A percentile compares a stretch with the other conserved stretches of the same genome.
Evolutionary conservation across 352 stramenopile genomes (phyloP).

Genomic region (Globisporangium spinosum): DNA sequence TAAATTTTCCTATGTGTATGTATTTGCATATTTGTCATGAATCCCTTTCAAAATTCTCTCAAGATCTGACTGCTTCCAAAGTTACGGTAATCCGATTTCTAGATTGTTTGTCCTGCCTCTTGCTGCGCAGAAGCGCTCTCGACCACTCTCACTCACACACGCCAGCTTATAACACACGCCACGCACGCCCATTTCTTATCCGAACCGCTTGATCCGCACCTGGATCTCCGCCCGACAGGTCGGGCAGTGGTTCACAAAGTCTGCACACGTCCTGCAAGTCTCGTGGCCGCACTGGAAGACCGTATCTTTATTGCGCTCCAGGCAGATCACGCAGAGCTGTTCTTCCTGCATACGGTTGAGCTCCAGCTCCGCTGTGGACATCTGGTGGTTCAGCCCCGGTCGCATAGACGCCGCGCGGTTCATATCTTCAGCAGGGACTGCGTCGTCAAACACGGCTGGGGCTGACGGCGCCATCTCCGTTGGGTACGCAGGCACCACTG

Average conservation of each 20-base stretch:
- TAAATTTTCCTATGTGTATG: background rate
- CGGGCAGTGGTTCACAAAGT: conserved; percentile 59
- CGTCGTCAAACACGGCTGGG: conserved; percentile 13
- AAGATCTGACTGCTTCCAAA: background rate
- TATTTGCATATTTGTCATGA: background rate
- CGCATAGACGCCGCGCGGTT: conserved; percentile 2
- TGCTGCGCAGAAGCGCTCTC: background rate
- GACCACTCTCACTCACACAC: background rate
- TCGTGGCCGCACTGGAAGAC: conserved; percentile 87
- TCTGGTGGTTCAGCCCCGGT: conserved; percentile 25
- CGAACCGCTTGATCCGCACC: conserved; percentile 72
- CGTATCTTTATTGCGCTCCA: conserved; percentile 71
- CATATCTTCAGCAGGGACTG: background rate
- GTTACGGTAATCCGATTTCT: background rate
- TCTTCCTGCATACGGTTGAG: conserved; percentile 60
- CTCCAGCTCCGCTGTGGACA: conserved; percentile 52
- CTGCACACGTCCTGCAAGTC: conserved; percentile 54
- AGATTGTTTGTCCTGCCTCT: background rate
- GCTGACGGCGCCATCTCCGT: conserved; percentile 16
- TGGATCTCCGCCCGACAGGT: conserved; percentile 72
- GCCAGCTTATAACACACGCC: background rate
- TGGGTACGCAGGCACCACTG: conserved; percentile 2
- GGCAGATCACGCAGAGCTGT: conserved; percentile 69
- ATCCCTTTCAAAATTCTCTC: background rate
- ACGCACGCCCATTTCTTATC: conserved; percentile 9